Evolutionary conservation across 164 flowering plant species (phyloP).

Genomic region (Magnolia changhungtana): DNA sequence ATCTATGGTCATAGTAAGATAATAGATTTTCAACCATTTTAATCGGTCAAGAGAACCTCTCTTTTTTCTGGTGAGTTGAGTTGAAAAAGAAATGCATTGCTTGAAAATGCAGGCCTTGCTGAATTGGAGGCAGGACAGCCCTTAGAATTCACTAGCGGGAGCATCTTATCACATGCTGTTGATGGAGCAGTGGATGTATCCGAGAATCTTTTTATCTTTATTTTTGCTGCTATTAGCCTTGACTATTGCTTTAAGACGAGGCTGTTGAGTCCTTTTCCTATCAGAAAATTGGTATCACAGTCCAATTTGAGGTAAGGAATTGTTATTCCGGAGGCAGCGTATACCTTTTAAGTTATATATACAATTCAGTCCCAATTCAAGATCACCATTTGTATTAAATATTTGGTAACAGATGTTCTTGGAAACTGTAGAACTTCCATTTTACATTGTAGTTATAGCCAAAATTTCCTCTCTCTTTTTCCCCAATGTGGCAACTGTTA

Average conservation of each 20-base stretch:
- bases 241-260: conserved; percentile 73
- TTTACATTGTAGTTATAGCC: too few relatives aligned
- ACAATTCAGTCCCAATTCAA: background rate
- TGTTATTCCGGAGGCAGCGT: background rate
- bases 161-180: conserved; percentile 58
- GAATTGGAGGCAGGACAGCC: conserved; percentile 58
- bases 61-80: background rate
- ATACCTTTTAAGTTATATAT: background rate
- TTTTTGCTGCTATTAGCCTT: conserved; percentile 66
- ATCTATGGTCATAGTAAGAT: background rate
- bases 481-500: too few relatives aligned
- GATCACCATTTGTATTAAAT: background rate
- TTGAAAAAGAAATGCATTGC: background rate
- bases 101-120: conserved; percentile 61
- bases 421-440: background rate
- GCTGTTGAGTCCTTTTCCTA: conserved; percentile 68
- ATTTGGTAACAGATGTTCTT: background rate
- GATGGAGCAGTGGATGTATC: conserved; percentile 58
- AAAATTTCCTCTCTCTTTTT: too few relatives aligned
- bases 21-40: background rate
- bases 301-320: conserved; percentile 5
- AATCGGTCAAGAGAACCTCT: background rate
- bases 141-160: conserved; percentile 47
- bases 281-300: conserved; percentile 21
- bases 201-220: conserved; percentile 53